Conservation (phyloP, 116 monocot genomes). For the Papilionanthe hybrid region DNA sequence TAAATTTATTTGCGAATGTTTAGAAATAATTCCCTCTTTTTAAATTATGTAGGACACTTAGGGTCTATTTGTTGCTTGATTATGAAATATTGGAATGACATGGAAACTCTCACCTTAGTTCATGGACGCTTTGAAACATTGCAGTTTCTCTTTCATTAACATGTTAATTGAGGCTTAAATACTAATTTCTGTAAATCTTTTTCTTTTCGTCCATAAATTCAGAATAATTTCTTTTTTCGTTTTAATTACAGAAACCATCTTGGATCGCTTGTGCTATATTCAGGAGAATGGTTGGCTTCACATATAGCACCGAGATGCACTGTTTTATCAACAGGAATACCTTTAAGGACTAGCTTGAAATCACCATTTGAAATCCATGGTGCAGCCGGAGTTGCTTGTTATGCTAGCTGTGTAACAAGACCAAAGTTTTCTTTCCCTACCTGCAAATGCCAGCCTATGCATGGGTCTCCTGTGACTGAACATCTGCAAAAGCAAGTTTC, state of each 20-base stretch:
- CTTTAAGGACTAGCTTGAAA: conserved; percentile 24
- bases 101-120: not conserved
- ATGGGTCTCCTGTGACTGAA: conserved; percentile 18
- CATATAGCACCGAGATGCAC: conserved; percentile 56
- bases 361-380: conserved; percentile 57
- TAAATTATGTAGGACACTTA: too few relatives aligned
- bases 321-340: conserved; percentile 12
- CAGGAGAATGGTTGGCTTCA: conserved; percentile 59
- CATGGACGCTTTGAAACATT: not conserved
- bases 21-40: too few relatives aligned
- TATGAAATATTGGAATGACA: too few relatives aligned
- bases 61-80: too few relatives aligned
- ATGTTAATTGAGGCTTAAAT: not conserved
- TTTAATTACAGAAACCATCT: conserved; percentile 58
- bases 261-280: conserved; percentile 56
- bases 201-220: conserved; percentile 4
- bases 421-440: conserved; percentile 68
- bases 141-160: not conserved
- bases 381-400: conserved; percentile 61
- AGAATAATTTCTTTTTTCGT: not conserved
- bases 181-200: not conserved
- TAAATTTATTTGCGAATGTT: too few relatives aligned
- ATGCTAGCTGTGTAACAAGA: conserved; percentile 27
- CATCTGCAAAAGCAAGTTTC: conserved; percentile 58
- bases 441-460: conserved; percentile 41